phyloP scores from a whole-genome alignment of 495 filamentous ascomycete genomes.

The Daldinia loculata region DNA sequence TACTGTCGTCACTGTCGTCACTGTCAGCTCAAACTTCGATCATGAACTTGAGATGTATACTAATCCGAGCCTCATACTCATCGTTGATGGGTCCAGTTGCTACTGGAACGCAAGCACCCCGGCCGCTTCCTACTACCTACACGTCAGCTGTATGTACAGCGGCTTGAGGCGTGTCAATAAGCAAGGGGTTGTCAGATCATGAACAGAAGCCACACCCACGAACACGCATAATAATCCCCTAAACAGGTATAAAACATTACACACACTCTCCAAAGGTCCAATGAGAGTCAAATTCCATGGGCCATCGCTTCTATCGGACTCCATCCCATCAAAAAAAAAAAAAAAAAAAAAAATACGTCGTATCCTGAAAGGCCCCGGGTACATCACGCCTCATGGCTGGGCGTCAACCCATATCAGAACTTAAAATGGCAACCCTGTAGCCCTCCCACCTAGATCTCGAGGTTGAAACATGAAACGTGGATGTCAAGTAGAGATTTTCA shows the following conservation, averaged over 20 bases:
- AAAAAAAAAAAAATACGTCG: conserved; percentile 10
- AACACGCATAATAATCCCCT: conserved; percentile 35
- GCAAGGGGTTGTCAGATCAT: conserved; percentile 37
- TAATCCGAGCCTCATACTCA: conserved; percentile 30
- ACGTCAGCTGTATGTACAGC: conserved; percentile 21
- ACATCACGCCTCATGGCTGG: conserved; percentile 22
- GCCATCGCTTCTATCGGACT: conserved; percentile 15
- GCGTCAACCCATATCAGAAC: conserved; percentile 32
- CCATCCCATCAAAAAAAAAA: neutral
- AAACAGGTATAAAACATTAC: conserved; percentile 40
- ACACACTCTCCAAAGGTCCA: conserved; percentile 13
- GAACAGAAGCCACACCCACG: conserved; percentile 20
- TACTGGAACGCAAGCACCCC: conserved; percentile 13
- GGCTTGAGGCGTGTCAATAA: conserved; percentile 27
- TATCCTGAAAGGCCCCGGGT: conserved; percentile 1
- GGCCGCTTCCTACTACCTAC: conserved; percentile 2
- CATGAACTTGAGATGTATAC: conserved; percentile 28
- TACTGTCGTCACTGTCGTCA: conserved; percentile 11
- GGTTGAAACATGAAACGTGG: conserved; percentile 35
- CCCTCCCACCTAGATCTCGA: conserved; percentile 26
- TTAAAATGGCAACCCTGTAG: conserved; percentile 34
- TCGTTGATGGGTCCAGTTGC: conserved; percentile 5
- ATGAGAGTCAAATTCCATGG: conserved; percentile 9
- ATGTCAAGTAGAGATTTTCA: conserved; percentile 25
- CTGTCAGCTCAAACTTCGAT: conserved; percentile 17